Conservation (phyloP, 345 rosid species). For the Salix viminalis region DNA sequence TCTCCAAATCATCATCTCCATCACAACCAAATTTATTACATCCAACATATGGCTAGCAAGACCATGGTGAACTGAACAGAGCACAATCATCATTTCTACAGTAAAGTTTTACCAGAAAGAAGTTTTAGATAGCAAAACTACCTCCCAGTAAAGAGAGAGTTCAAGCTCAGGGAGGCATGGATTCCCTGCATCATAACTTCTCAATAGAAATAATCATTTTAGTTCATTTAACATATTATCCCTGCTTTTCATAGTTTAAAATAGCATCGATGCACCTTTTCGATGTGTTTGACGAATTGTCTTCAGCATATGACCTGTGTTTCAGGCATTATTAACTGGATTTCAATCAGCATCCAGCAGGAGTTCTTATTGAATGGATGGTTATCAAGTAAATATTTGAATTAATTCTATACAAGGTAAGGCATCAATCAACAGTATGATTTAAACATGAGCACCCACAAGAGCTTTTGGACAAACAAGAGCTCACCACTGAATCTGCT, state of each 20-base stretch:
- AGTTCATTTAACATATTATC: neutral
- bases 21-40: neutral
- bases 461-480: neutral
- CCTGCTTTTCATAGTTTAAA: neutral
- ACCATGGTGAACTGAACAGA: neutral
- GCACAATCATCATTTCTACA: neutral
- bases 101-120: neutral
- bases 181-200: neutral
- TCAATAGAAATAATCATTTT: neutral
- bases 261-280: neutral
- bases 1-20: neutral
- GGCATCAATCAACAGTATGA: neutral
- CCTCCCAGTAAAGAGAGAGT: neutral
- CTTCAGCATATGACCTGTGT: neutral
- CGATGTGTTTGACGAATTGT: neutral
- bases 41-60: neutral
- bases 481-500: neutral
- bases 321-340: neutral
- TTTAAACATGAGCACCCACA: neutral
- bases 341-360: neutral
- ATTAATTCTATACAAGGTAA: neutral
- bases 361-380: neutral
- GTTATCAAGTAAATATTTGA: neutral
- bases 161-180: neutral
- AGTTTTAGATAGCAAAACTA: neutral